Percentiles rank a stretch among this genome's conserved stretches.
Conservation (phyloP, 179 eudicot genomes). For the Silene coronaria region DNA sequence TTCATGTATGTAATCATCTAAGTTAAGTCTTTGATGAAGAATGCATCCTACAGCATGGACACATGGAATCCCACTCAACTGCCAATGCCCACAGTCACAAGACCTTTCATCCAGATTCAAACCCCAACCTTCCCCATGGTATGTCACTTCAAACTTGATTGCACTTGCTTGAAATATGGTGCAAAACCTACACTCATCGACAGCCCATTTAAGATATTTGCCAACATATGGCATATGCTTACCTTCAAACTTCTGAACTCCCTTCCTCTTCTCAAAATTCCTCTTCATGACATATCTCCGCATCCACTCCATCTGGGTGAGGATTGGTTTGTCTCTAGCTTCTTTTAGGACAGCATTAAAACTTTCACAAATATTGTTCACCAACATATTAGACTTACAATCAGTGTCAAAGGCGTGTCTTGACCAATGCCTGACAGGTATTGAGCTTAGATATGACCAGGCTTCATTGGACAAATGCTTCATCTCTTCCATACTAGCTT, state of each 20-base stretch:
- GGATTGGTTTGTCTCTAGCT: not conserved
- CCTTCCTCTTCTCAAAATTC: not conserved
- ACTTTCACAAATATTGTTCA: not conserved
- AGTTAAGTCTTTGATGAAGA: not conserved
- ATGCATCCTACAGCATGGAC: not conserved
- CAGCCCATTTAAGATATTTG: not conserved
- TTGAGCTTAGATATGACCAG: not conserved
- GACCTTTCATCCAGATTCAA: not conserved
- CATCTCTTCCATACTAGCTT: not conserved
- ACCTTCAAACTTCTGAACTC: not conserved
- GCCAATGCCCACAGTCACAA: not conserved
- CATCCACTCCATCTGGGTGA: slow-evolving; percentile 11
- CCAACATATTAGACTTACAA: not conserved
- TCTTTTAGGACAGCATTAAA: slow-evolving; percentile 13
- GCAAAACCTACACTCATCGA: not conserved
- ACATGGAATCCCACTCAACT: not conserved
- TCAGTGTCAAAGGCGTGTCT: not conserved
- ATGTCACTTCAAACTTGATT: not conserved
- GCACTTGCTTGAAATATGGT: too few relatives aligned
- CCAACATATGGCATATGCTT: not conserved
- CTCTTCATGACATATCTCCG: not conserved
- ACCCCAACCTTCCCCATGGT: not conserved
- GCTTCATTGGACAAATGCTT: not conserved
- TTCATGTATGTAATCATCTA: not conserved
- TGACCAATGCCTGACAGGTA: not conserved